Conservation (phyloP, 108 stramenopile species). For the Fistulifera pelliculosa region DNA sequence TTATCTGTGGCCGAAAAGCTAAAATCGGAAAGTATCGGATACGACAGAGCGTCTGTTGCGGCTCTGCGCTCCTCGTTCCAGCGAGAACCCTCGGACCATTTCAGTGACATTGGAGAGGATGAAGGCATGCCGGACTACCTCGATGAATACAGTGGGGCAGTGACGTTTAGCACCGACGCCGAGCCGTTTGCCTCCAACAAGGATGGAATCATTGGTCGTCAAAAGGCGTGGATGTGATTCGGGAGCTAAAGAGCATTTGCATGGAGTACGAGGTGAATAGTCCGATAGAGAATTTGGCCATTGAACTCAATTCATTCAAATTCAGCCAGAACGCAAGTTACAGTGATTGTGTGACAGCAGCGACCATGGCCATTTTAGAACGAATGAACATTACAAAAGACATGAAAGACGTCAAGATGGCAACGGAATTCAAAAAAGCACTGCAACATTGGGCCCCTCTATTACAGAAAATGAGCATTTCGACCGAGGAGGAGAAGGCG, state of each 20-base stretch:
- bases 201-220: slow-evolving; percentile 58
- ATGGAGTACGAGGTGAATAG: slow-evolving; percentile 68
- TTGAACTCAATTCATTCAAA: slow-evolving; percentile 89
- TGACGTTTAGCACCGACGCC: slow-evolving; percentile 28
- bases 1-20: slow-evolving; percentile 21
- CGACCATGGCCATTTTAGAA: slow-evolving; percentile 61
- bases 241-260: slow-evolving; percentile 77
- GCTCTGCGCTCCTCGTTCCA: slow-evolving; percentile 37
- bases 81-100: slow-evolving; percentile 50
- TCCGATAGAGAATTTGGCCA: slow-evolving; percentile 77
- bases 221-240: slow-evolving; percentile 82
- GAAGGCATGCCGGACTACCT: slow-evolving; percentile 21
- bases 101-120: slow-evolving; percentile 38
- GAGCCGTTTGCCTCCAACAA: slow-evolving; percentile 3
- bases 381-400: slow-evolving; percentile 44
- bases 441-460: slow-evolving; percentile 69
- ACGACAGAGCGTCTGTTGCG: slow-evolving; percentile 40
- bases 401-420: slow-evolving; percentile 49
- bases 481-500: slow-evolving; percentile 65
- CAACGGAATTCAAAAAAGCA: slow-evolving; percentile 42
- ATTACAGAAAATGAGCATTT: slow-evolving; percentile 65
- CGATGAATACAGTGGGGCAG: slow-evolving; percentile 27
- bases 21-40: slow-evolving; percentile 66
- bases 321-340: slow-evolving; percentile 88
- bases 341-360: slow-evolving; percentile 65